A percentile compares a stretch with the other conserved stretches of the same genome.
Conservation (phyloP, 805 yeast genomes). For the Hanseniaspora nectarophila region DNA sequence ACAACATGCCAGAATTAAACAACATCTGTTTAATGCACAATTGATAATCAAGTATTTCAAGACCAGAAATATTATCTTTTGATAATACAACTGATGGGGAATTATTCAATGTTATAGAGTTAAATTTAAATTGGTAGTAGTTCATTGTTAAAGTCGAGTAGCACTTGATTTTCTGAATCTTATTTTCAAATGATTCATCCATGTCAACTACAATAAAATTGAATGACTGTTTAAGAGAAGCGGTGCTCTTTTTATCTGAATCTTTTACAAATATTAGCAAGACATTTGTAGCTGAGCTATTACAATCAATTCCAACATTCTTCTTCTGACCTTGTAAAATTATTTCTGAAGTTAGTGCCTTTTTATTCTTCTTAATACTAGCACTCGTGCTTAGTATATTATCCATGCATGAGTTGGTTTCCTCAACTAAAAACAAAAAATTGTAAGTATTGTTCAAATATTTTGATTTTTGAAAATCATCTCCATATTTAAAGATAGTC, state of each 20-base stretch:
- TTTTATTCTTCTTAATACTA: conserved; percentile 35
- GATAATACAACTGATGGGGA: neutral
- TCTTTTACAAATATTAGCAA: neutral
- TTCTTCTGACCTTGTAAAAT: conserved; percentile 48
- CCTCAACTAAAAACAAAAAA: conserved; percentile 57
- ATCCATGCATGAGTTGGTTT: conserved; percentile 38
- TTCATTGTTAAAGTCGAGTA: neutral
- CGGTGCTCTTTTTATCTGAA: neutral
- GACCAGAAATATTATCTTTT: neutral
- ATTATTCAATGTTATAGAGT: neutral
- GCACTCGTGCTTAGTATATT: conserved; percentile 49
- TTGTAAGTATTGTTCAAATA: conserved; percentile 41
- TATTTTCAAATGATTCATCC: neutral
- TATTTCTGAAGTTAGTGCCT: conserved; percentile 24
- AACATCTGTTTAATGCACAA: neutral
- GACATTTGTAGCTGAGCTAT: neutral
- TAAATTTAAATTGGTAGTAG: neutral
- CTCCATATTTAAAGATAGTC: conserved; percentile 31
- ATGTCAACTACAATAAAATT: neutral
- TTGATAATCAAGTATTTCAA: neutral
- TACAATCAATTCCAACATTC: neutral
- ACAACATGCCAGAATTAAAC: neutral
- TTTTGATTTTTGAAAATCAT: conserved; percentile 34
- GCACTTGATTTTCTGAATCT: neutral
- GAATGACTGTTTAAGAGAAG: neutral